phyloP scores from a whole-genome alignment of 345 rosid genomes.

The Adansonia digitata region DNA sequence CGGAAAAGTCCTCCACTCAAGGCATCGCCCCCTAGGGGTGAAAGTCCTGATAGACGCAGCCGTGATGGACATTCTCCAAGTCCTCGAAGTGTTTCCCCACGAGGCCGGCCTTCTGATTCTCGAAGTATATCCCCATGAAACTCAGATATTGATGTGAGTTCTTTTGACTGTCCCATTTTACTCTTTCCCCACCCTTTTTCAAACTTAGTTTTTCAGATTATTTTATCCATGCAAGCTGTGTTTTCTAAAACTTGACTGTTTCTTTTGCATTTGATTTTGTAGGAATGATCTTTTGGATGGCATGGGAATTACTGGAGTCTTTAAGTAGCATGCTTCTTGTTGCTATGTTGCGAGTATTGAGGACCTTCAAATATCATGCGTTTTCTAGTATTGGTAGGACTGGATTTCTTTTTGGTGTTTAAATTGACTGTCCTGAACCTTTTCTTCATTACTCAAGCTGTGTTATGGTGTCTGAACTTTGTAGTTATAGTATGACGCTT shows the following conservation, averaged over 20 bases:
- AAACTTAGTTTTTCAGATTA: too few species aligned
- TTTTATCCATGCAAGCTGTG: neutral
- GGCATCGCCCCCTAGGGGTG: slow-evolving; percentile 30
- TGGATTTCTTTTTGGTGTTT: slow-evolving; percentile 24
- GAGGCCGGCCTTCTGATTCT: slow-evolving; percentile 29
- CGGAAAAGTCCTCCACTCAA: slow-evolving; percentile 32
- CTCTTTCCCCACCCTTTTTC: neutral
- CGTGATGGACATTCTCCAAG: slow-evolving; percentile 41
- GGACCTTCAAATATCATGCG: slow-evolving; percentile 20
- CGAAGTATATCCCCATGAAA: slow-evolving; percentile 43
- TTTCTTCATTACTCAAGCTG: neutral
- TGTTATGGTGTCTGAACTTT: slow-evolving; percentile 15
- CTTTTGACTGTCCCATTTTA: too few species aligned
- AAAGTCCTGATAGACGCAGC: slow-evolving; percentile 38
- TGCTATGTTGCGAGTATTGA: slow-evolving; percentile 23
- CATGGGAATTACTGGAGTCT: slow-evolving; percentile 18
- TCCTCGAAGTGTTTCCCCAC: slow-evolving; percentile 41
- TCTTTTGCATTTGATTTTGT: slow-evolving; percentile 19
- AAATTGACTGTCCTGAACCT: slow-evolving; percentile 29
- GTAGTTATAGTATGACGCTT: slow-evolving; percentile 19
- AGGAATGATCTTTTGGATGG: slow-evolving; percentile 41
- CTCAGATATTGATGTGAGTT: slow-evolving; percentile 39
- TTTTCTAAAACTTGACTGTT: slow-evolving; percentile 7
- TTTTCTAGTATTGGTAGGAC: slow-evolving; percentile 37
- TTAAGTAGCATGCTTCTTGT: slow-evolving; percentile 22